These are phyloP conservation scores for Salix koriyanagi DNA, from an alignment of 345 rosid species.

Conservation along the genomic window DNA sequence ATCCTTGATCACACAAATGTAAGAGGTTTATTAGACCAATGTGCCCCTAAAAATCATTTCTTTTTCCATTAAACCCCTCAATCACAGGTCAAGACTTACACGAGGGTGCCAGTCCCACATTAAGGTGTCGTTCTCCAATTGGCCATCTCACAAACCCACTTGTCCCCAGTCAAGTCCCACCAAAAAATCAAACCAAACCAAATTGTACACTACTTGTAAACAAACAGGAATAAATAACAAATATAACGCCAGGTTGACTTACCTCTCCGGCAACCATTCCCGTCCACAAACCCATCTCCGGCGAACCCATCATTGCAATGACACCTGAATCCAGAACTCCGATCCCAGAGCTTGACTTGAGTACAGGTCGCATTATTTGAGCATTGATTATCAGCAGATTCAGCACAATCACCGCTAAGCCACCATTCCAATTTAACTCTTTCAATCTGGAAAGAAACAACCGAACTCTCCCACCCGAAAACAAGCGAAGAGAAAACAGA, in stretches of 20 bases:
- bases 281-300: slow-evolving; percentile 58
- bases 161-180: neutral
- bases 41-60: neutral
- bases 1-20: neutral
- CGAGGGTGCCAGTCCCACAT: neutral
- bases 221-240: neutral
- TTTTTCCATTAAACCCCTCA: neutral
- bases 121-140: neutral
- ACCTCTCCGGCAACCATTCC: slow-evolving; percentile 63
- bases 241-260: slow-evolving; percentile 32
- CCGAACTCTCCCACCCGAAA: slow-evolving; percentile 19
- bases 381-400: slow-evolving; percentile 15
- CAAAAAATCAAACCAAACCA: neutral
- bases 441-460: slow-evolving; percentile 45
- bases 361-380: slow-evolving; percentile 24
- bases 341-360: neutral
- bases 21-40: neutral
- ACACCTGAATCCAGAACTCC: slow-evolving; percentile 44
- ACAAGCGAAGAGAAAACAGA: slow-evolving; percentile 54
- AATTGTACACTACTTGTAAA: neutral
- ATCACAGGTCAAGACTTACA: neutral
- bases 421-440: slow-evolving; percentile 68
- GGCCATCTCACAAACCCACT: slow-evolving; percentile 2
- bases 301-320: slow-evolving; percentile 42
- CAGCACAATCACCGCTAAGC: slow-evolving; percentile 37